phyloP scores from a whole-genome alignment of 495 filamentous ascomycete genomes.

The Penicillium fimorum region DNA sequence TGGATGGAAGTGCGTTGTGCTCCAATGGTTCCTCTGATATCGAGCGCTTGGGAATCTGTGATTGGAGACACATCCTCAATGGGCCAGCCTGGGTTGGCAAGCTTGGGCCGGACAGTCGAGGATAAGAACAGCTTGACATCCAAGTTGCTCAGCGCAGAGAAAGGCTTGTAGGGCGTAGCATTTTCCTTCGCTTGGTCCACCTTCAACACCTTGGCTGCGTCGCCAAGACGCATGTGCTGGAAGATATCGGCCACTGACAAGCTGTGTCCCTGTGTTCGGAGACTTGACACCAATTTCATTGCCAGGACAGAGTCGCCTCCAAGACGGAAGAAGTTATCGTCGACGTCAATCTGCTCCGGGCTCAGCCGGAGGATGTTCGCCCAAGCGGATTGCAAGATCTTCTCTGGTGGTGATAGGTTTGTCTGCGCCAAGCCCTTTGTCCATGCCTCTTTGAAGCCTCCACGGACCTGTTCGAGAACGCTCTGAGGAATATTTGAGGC shows the following conservation, averaged over 20 bases:
- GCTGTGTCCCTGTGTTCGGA: conserved; percentile 33
- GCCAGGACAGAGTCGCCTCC: conserved; percentile 49
- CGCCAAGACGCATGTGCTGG: conserved; percentile 42
- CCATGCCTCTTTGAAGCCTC: conserved; percentile 27
- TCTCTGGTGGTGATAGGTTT: conserved; percentile 35
- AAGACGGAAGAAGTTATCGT: conserved; percentile 49
- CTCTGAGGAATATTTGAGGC: conserved; percentile 24
- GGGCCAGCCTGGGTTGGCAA: conserved; percentile 30
- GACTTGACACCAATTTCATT: conserved; percentile 44
- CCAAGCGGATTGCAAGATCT: conserved; percentile 46
- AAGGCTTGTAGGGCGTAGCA: conserved; percentile 29
- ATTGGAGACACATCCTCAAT: conserved; percentile 36
- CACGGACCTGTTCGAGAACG: conserved; percentile 21
- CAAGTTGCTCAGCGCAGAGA: conserved; percentile 36
- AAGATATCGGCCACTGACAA: conserved; percentile 49
- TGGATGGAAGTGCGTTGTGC: conserved; percentile 44
- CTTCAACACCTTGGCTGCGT: conserved; percentile 36
- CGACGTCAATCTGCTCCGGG: conserved; percentile 36
- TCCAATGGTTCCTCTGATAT: conserved; percentile 51
- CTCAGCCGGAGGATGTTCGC: conserved; percentile 40
- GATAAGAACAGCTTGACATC: conserved; percentile 30
- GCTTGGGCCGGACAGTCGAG: conserved; percentile 27
- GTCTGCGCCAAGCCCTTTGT: conserved; percentile 19
- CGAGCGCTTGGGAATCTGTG: conserved; percentile 45
- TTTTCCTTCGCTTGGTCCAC: conserved; percentile 21